Evolutionary conservation across 2,329 filamentous ascomycete genomes (phyloP).

Genomic region (Pseudocercospora cruenta): DNA sequence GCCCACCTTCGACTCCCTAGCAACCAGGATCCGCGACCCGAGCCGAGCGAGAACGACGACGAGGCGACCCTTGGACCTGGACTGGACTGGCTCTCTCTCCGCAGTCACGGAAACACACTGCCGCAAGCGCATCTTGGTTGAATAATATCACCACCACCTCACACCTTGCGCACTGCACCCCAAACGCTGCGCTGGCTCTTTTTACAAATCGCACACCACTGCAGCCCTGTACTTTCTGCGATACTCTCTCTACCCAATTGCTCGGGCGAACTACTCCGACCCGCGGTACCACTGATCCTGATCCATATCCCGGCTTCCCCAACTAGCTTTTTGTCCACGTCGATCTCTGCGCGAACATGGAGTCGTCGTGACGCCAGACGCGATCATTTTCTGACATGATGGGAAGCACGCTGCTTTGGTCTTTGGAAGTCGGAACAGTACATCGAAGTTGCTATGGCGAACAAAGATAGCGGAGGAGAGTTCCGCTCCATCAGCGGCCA

Average conservation of each 20-base stretch:
- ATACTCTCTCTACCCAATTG: neutral
- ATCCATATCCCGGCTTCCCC: slow-evolving; percentile 2
- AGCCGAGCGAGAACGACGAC: neutral
- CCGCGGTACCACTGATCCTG: neutral
- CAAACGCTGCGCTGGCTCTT: neutral
- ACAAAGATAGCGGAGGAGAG: slow-evolving; percentile 34
- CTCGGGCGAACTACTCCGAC: neutral
- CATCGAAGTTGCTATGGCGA: slow-evolving; percentile 36
- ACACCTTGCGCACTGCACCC: neutral
- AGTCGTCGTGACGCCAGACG: slow-evolving; percentile 17
- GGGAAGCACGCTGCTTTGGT: slow-evolving; percentile 17
- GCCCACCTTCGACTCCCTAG: neutral
- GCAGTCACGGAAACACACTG: neutral
- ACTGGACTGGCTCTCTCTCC: neutral
- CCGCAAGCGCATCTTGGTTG: no score
- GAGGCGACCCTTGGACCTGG: neutral
- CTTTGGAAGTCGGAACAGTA: slow-evolving; percentile 9
- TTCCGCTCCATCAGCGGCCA: slow-evolving; percentile 44
- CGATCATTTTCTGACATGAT: slow-evolving; percentile 13
- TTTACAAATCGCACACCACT: neutral
- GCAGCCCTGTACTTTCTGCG: neutral
- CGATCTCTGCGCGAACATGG: slow-evolving; percentile 15
- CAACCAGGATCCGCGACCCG: neutral
- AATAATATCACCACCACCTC: neutral
- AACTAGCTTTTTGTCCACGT: slow-evolving; percentile 13